These are phyloP conservation scores for Apiospora aurea DNA, from an alignment of 2,329 filamentous ascomycete species.

Conservation along the genomic window DNA sequence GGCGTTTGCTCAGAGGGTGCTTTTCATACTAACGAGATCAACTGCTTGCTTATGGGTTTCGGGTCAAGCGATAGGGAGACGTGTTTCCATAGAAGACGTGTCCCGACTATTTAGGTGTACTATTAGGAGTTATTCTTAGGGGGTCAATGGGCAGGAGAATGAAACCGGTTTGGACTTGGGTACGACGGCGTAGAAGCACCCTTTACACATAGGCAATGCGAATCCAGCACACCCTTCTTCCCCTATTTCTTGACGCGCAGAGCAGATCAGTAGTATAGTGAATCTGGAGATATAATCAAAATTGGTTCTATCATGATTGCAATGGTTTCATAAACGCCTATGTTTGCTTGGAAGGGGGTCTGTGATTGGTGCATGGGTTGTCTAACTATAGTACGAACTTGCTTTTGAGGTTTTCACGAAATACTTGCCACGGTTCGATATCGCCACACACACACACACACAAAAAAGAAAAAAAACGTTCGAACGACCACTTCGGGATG, in stretches of 20 bases:
- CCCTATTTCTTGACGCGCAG: no score
- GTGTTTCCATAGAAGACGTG: neutral
- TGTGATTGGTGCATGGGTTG: neutral
- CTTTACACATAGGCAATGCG: neutral
- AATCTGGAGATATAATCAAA: neutral
- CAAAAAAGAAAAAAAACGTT: neutral
- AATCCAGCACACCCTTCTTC: neutral
- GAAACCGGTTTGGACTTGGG: neutral
- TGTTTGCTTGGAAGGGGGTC: neutral
- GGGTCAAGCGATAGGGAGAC: neutral
- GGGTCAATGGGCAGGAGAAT: conserved; percentile 8
- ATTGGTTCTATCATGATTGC: neutral
- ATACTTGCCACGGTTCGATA: neutral
- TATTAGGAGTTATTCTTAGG: neutral
- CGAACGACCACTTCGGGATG: neutral
- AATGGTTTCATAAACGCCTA: neutral
- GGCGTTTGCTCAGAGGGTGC: conserved; percentile 1
- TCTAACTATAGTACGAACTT: neutral
- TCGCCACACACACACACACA: no score
- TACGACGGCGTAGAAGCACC: neutral
- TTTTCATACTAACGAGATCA: neutral
- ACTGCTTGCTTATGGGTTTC: neutral
- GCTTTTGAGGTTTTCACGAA: neutral
- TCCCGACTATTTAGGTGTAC: neutral
- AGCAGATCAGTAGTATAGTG: no score